Evolutionary conservation across 164 flowering plant genomes (phyloP).

Genomic region (Aristolochia fimbriata): DNA sequence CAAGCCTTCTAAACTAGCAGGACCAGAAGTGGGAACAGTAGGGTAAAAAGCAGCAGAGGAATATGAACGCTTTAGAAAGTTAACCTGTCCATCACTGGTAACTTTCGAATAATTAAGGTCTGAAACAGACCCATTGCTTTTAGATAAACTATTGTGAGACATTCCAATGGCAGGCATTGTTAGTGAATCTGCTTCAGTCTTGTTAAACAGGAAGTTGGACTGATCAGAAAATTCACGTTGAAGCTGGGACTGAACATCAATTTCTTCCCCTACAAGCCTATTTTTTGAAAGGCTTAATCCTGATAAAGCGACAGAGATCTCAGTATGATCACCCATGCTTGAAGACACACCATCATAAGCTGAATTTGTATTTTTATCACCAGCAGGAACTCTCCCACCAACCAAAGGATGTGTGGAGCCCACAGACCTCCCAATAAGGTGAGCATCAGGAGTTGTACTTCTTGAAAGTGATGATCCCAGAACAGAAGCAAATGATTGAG

Average conservation of each 20-base stretch:
- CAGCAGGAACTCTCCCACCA: conserved; percentile 29
- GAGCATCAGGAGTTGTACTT: conserved; percentile 55
- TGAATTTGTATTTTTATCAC: conserved; percentile 26
- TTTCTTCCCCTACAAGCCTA: conserved; percentile 25
- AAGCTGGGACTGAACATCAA: conserved; percentile 26
- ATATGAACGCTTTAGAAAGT: conserved; percentile 33
- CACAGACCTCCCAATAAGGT: conserved; percentile 32
- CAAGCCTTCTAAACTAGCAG: conserved; percentile 27
- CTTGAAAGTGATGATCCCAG: conserved; percentile 50
- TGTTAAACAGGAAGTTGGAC: conserved; percentile 24
- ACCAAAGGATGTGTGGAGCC: conserved; percentile 42
- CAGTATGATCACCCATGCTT: conserved; percentile 24
- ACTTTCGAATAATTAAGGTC: conserved; percentile 23
- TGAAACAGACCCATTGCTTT: conserved; percentile 22
- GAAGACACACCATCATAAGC: conserved; percentile 31
- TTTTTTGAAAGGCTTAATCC: conserved; percentile 33
- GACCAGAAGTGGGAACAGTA: conserved; percentile 24
- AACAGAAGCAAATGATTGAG: conserved; percentile 41
- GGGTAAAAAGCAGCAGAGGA: conserved; percentile 38
- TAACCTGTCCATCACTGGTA: conserved; percentile 24
- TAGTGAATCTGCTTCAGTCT: conserved; percentile 23
- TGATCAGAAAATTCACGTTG: conserved; percentile 20
- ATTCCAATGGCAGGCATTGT: conserved; percentile 11
- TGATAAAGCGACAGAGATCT: conserved; percentile 41
- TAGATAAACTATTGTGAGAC: conserved; percentile 23